Evolutionary conservation across 305 asterid genomes (phyloP).

Genomic region (Fraxinus nigra): DNA sequence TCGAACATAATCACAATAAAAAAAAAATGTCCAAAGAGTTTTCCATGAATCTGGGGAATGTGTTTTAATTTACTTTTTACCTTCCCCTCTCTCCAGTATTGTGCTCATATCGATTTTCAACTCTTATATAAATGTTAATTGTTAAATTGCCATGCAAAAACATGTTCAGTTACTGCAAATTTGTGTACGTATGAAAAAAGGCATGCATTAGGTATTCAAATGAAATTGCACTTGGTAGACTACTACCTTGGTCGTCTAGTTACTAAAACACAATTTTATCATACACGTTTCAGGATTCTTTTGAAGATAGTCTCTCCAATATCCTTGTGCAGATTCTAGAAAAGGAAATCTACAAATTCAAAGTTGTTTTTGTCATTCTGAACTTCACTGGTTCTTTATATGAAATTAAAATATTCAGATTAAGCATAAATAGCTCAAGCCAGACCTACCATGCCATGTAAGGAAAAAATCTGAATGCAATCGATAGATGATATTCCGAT

Average conservation of each 20-base stretch:
- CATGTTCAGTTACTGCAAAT: neutral
- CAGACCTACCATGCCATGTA: constrained; percentile 90
- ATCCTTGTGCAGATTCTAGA: neutral
- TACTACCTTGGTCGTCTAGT: neutral
- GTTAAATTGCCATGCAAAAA: neutral
- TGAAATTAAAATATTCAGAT: constrained; percentile 15
- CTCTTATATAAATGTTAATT: neutral
- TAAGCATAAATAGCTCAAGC: neutral
- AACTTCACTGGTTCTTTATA: constrained; percentile 6
- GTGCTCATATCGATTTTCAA: neutral
- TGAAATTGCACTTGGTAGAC: neutral
- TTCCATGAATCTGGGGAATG: neutral
- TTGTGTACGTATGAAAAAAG: constrained; percentile 12
- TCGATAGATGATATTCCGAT: constrained; percentile 76
- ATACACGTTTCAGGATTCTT: constrained; percentile 17
- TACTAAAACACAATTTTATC: neutral
- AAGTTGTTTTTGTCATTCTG: neutral
- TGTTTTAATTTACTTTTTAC: neutral
- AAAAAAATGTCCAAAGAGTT: neutral
- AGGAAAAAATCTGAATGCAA: constrained; percentile 73
- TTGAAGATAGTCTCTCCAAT: neutral
- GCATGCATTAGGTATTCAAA: constrained; percentile 5
- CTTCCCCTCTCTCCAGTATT: neutral
- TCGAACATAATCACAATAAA: constrained; percentile 12
- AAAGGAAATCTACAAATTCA: neutral